phyloP scores from a whole-genome alignment of 2,329 filamentous ascomycete species.

The Colletotrichum echinochloae region DNA sequence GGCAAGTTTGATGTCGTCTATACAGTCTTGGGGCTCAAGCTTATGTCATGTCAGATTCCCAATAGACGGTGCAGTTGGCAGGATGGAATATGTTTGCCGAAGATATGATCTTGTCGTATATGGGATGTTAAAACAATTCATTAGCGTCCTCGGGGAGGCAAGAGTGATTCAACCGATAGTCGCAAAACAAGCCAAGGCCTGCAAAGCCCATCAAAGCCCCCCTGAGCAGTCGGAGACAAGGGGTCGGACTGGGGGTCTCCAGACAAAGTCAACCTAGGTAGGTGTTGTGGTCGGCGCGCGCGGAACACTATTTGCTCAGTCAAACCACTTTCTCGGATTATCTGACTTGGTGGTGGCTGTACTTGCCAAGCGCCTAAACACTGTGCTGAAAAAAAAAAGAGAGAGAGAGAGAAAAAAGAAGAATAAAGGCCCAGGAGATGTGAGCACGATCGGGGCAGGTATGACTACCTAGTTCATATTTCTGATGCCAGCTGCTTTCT shows the following conservation, averaged over 20 bases:
- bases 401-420: too few species aligned
- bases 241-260: background rate
- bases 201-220: conserved; percentile 10
- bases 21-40: background rate
- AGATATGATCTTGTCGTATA: background rate
- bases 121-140: conserved; percentile 1
- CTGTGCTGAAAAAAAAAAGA: background rate
- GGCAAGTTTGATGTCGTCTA: background rate
- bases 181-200: background rate
- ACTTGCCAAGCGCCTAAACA: background rate
- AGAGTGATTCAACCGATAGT: background rate
- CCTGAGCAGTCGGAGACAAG: conserved; percentile 1
- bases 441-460: background rate
- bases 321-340: background rate
- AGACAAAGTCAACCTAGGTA: background rate
- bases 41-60: background rate
- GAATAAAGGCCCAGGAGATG: too few species aligned
- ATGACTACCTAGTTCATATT: too few species aligned
- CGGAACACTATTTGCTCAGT: background rate
- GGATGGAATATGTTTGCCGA: background rate
- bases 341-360: background rate
- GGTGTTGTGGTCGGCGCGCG: background rate
- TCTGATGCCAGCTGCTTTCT: background rate
- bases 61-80: background rate
- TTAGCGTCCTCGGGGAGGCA: background rate